A percentile compares a stretch with the other conserved stretches of the same genome.
Evolutionary conservation across 108 stramenopile genomes (phyloP).

Genomic region (Pseudonitzschia multiseries): DNA sequence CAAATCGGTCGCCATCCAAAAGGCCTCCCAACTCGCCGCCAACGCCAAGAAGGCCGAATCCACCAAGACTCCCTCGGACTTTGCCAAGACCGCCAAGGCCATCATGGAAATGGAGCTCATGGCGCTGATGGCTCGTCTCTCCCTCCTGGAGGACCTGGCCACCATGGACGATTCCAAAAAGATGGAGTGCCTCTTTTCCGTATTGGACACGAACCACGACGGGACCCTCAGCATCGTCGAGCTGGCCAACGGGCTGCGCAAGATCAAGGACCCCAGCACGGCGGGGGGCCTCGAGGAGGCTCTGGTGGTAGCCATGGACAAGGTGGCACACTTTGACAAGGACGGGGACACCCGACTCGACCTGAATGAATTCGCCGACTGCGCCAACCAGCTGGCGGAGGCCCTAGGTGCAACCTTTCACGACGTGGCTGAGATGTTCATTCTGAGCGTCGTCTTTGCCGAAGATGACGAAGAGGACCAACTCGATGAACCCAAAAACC

Average conservation of each 20-base stretch:
- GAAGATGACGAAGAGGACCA: background rate
- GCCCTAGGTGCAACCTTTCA: slow-evolving; percentile 26
- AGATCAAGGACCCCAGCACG: background rate
- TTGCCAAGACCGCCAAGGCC: slow-evolving; percentile 4
- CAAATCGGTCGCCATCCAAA: background rate
- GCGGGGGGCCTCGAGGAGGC: slow-evolving; percentile 16
- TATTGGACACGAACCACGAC: slow-evolving; percentile 33
- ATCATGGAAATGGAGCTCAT: slow-evolving; percentile 14
- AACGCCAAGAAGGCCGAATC: background rate
- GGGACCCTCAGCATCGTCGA: slow-evolving; percentile 23
- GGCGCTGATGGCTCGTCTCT: background rate
- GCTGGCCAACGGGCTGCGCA: slow-evolving; percentile 35
- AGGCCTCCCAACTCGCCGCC: background rate
- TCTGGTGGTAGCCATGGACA: slow-evolving; percentile 26
- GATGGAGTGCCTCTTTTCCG: slow-evolving; percentile 23
- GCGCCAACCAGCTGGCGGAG: background rate
- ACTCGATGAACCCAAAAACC: too few relatives aligned
- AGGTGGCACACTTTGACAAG: slow-evolving; percentile 25
- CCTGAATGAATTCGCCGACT: slow-evolving; percentile 22
- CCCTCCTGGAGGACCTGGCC: slow-evolving; percentile 19
- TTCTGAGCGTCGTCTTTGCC: slow-evolving; percentile 23
- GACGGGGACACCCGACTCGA: slow-evolving; percentile 22
- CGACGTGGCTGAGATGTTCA: slow-evolving; percentile 30
- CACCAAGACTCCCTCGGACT: slow-evolving; percentile 6
- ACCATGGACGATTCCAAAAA: slow-evolving; percentile 33